phyloP scores from a whole-genome alignment of 2,329 filamentous ascomycete genomes.

The Ophiobolus disseminans region DNA sequence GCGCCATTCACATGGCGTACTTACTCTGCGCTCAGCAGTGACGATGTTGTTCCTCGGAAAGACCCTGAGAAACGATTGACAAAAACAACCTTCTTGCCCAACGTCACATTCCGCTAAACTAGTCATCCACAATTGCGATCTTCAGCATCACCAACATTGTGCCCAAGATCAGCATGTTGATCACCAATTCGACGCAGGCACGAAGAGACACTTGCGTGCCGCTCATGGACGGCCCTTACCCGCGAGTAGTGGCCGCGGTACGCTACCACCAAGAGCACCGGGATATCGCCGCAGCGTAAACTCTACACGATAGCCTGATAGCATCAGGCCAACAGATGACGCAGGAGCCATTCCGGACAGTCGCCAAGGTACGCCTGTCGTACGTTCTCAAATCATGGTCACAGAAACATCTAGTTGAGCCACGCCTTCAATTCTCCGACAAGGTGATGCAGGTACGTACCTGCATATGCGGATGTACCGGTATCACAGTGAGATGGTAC shows the following conservation, averaged over 20 bases:
- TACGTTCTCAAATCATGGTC: slow-evolving; percentile 4
- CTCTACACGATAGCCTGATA: too few species aligned
- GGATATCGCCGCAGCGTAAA: slow-evolving; percentile 11
- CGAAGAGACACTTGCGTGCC: slow-evolving; percentile 13
- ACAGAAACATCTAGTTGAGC: slow-evolving; percentile 9
- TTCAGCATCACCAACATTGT: slow-evolving; percentile 22
- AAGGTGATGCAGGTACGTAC: slow-evolving; percentile 4
- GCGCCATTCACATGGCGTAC: not conserved
- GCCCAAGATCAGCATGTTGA: slow-evolving; percentile 29
- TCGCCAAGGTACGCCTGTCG: slow-evolving; percentile 10
- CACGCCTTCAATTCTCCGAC: slow-evolving; percentile 6
- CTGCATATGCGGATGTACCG: slow-evolving; percentile 6
- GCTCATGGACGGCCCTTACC: slow-evolving; percentile 25
- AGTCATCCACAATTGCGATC: slow-evolving; percentile 40
- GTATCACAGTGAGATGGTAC: slow-evolving; percentile 14
- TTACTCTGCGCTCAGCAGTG: not conserved
- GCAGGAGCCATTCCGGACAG: slow-evolving; percentile 13
- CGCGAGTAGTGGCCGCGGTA: slow-evolving; percentile 26
- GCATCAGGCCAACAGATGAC: slow-evolving; percentile 6
- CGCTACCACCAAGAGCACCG: slow-evolving; percentile 16
- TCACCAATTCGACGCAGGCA: slow-evolving; percentile 25
- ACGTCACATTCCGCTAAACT: slow-evolving; percentile 1
- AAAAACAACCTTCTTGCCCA: not conserved
- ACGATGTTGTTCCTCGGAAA: not conserved
- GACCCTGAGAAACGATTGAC: slow-evolving; percentile 6